These are phyloP conservation scores for Sugiyamaella mastotermitis DNA, from an alignment of 805 yeast genomes.

Conservation along the genomic window DNA sequence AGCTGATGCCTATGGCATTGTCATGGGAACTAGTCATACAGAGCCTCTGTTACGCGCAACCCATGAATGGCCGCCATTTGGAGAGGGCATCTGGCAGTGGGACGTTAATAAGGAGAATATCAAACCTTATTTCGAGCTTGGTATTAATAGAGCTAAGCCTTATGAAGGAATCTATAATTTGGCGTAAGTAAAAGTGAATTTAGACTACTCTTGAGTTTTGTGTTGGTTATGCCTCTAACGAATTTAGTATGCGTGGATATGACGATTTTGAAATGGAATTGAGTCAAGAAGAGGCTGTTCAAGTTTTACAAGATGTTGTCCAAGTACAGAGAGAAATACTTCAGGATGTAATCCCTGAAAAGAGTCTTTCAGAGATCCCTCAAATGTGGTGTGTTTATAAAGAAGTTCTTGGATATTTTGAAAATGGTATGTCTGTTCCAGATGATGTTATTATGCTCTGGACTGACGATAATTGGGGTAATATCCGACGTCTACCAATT, in stretches of 20 bases:
- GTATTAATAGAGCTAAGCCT: constrained; percentile 11
- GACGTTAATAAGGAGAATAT: constrained; percentile 9
- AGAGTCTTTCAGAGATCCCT: constrained; percentile 10
- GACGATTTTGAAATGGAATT: constrained; percentile 16
- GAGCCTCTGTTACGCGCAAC: constrained; percentile 17
- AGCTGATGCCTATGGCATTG: constrained; percentile 18
- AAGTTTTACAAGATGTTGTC: constrained; percentile 9
- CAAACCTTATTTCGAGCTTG: constrained; percentile 12
- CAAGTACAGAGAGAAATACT: constrained; percentile 11
- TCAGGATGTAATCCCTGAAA: constrained; percentile 2
- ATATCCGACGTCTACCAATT: constrained; percentile 25
- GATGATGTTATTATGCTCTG: constrained; percentile 25
- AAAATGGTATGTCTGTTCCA: constrained; percentile 16
- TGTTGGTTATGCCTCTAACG: no score
- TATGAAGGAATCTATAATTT: constrained; percentile 15
- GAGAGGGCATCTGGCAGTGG: constrained; percentile 17
- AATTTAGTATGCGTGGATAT: constrained; percentile 18
- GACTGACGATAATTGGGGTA: constrained; percentile 30
- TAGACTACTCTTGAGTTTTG: no score
- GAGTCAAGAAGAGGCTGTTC: constrained; percentile 12
- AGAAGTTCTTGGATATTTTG: constrained; percentile 16
- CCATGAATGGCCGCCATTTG: constrained; percentile 16
- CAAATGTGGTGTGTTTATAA: constrained; percentile 20
- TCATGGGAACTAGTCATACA: constrained; percentile 16
- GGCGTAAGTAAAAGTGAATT: no score